Evolutionary conservation across 257 asterid species (phyloP).

Genomic region (Henckelia pumila): DNA sequence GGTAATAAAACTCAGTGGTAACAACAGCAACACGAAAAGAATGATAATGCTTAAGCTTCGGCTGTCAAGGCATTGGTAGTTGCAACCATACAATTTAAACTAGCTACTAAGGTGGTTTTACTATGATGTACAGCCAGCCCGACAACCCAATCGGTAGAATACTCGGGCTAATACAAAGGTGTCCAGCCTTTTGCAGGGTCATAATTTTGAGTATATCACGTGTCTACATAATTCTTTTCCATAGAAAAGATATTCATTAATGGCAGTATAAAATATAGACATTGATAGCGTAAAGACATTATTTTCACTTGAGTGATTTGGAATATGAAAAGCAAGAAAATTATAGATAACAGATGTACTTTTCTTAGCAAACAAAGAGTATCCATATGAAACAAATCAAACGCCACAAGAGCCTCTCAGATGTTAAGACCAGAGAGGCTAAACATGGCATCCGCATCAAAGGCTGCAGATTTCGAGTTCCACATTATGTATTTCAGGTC

Average conservation of each 20-base stretch:
- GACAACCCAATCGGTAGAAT: too few species aligned
- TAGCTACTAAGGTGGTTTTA: not conserved
- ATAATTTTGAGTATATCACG: too few species aligned
- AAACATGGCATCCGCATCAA: not conserved
- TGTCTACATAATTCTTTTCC: not conserved
- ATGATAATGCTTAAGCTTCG: too few species aligned
- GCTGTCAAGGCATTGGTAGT: not conserved
- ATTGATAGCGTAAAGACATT: not conserved
- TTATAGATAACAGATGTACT: too few species aligned
- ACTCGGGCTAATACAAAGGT: too few species aligned
- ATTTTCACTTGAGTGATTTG: not conserved
- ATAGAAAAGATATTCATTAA: not conserved
- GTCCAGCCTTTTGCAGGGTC: too few species aligned
- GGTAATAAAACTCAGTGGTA: not conserved
- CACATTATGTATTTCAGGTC: conserved; percentile 1
- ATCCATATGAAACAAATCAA: too few species aligned
- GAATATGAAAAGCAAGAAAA: too few species aligned
- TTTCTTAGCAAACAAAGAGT: too few species aligned
- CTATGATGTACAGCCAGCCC: not conserved
- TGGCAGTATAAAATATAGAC: not conserved
- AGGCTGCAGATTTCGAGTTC: conserved; percentile 16
- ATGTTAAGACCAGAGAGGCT: too few species aligned
- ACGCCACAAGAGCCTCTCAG: too few species aligned
- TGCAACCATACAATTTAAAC: not conserved
- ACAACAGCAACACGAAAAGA: not conserved